Conservation (phyloP, 805 yeast species). For the Metschnikowia kunwiensis region DNA sequence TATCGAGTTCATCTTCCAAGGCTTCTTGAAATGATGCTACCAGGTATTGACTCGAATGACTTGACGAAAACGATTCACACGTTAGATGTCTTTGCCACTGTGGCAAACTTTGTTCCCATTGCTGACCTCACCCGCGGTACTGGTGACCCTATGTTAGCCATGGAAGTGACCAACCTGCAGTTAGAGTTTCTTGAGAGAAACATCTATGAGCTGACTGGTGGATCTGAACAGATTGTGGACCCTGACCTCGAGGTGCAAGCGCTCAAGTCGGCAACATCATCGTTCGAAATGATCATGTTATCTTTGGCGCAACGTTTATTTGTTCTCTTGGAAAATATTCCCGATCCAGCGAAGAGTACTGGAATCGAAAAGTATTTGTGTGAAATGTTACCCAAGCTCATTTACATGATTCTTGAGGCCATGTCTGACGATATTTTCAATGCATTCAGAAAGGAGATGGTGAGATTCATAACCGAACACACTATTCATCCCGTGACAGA, state of each 20-base stretch:
- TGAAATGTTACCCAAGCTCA: conserved; percentile 34
- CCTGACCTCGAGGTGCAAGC: conserved; percentile 51
- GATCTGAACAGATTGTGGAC: conserved; percentile 37
- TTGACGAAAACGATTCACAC: conserved; percentile 67
- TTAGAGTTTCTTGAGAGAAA: conserved; percentile 50
- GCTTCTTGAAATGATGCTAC: conserved; percentile 62
- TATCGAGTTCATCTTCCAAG: conserved; percentile 79
- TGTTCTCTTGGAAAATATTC: conserved; percentile 63
- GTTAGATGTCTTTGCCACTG: conserved; percentile 63
- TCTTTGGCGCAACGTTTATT: conserved; percentile 58
- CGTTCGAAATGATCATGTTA: conserved; percentile 59
- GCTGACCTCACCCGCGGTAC: conserved; percentile 51
- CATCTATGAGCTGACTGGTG: conserved; percentile 23
- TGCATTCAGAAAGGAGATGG: conserved; percentile 44
- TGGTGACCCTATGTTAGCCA: conserved; percentile 34
- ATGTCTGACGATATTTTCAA: conserved; percentile 55
- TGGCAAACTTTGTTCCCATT: conserved; percentile 72
- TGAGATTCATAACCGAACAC: conserved; percentile 58
- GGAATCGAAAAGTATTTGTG: conserved; percentile 50
- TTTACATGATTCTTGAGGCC: conserved; percentile 47
- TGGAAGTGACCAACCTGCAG: conserved; percentile 65
- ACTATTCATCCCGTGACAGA: conserved; percentile 60
- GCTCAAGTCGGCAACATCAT: conserved; percentile 67
- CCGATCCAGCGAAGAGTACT: conserved; percentile 51
- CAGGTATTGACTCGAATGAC: conserved; percentile 89